phyloP scores from a whole-genome alignment of 257 asterid genomes.

The Linderniella brevidens region DNA sequence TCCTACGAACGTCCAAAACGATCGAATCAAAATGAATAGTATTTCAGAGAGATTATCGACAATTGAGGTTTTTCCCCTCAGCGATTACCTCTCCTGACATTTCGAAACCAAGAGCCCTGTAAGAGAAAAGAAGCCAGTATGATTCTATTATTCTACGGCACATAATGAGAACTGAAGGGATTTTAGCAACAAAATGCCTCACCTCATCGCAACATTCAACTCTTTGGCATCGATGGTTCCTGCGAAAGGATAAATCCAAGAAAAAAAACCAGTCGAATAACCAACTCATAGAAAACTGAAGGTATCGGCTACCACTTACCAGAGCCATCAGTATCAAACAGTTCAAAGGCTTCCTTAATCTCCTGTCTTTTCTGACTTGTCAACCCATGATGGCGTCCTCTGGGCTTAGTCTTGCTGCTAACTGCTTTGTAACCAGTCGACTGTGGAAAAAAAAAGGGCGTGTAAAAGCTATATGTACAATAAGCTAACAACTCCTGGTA shows the following conservation, averaged over 20 bases:
- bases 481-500: too few relatives aligned
- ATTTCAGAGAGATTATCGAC: too few relatives aligned
- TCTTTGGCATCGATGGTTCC: constrained; percentile 89
- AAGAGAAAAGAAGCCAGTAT: constrained; percentile 3
- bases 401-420: constrained; percentile 49
- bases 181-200: not conserved
- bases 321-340: constrained; percentile 83
- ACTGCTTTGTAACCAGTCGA: constrained; percentile 35
- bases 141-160: too few relatives aligned
- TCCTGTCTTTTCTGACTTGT: constrained; percentile 78
- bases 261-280: not conserved
- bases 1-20: too few relatives aligned
- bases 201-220: constrained; percentile 98
- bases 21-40: too few relatives aligned
- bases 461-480: not conserved
- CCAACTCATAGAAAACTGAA: not conserved
- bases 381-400: constrained; percentile 63
- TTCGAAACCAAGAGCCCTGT: constrained; percentile 73
- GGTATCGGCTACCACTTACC: constrained; percentile 20
- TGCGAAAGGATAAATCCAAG: constrained; percentile 14
- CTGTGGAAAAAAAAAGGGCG: constrained; percentile 20
- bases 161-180: not conserved
- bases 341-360: constrained; percentile 83
- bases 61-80: too few relatives aligned
- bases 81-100: constrained; percentile 74